Evolutionary conservation across 1,284 basidiomycete genomes (phyloP).

Genomic region (Puccinia coronata): DNA sequence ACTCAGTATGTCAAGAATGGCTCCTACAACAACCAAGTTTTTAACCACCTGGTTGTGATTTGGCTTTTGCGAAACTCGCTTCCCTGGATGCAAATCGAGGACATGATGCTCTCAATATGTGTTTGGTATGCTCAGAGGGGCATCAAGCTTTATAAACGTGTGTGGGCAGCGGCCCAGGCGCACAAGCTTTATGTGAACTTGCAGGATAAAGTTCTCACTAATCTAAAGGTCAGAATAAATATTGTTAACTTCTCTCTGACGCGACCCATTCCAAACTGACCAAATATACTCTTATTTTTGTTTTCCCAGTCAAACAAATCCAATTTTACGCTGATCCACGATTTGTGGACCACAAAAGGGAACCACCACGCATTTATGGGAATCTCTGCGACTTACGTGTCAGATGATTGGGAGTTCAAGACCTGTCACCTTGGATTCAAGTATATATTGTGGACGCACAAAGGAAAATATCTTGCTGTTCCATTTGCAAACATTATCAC

Average conservation of each 20-base stretch:
- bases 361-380: conserved; percentile 12
- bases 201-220: not conserved
- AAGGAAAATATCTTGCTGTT: not conserved
- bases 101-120: not conserved
- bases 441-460: not conserved
- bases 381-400: not conserved
- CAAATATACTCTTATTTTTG: not conserved
- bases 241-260: not conserved
- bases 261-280: not conserved
- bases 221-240: too few relatives aligned
- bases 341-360: conserved; percentile 6
- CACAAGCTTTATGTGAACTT: not conserved
- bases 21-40: not conserved
- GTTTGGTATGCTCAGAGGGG: not conserved
- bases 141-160: not conserved
- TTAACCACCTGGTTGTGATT: not conserved
- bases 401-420: not conserved
- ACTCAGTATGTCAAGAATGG: not conserved
- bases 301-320: not conserved
- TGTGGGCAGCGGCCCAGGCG: not conserved
- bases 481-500: conserved; percentile 2
- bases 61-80: conserved; percentile 13
- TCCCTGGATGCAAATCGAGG: not conserved
- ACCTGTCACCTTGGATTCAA: not conserved
- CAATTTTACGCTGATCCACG: not conserved